Conservation (phyloP, 306 rosid genomes). For the Acacia acuminata region DNA sequence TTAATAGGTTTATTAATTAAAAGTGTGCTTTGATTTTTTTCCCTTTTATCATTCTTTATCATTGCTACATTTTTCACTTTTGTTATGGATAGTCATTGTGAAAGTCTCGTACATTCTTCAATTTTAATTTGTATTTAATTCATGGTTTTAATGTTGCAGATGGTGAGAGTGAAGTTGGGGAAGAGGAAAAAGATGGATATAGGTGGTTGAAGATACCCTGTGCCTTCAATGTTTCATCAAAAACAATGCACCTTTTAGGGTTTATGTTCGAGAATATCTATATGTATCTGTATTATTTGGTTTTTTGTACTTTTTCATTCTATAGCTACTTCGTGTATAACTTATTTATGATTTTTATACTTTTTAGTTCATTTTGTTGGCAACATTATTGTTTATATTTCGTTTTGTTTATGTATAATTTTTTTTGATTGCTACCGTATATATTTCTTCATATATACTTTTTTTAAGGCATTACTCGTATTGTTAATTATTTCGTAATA, state of each 20-base stretch:
- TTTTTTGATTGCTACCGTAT: no score
- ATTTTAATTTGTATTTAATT: not conserved
- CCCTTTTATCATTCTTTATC: no score
- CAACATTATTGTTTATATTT: no score
- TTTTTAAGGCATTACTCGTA: no score
- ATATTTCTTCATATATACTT: no score
- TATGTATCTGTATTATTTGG: not conserved
- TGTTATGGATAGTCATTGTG: not conserved
- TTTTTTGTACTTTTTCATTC: not conserved
- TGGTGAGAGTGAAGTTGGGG: constrained; percentile 25
- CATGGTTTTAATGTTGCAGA: constrained; percentile 36
- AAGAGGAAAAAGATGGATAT: constrained; percentile 43
- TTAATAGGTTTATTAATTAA: no score
- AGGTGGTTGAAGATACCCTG: constrained; percentile 59
- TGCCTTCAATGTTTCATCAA: no score
- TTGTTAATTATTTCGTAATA: no score
- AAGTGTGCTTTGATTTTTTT: no score
- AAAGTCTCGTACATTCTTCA: not conserved
- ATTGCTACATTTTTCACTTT: not conserved
- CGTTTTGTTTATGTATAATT: no score
- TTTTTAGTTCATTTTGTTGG: no score
- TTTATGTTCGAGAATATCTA: constrained; percentile 14
- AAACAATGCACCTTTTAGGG: not conserved
- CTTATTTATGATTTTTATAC: no score
- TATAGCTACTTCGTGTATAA: not conserved